phyloP scores from a whole-genome alignment of 768 basidiomycete species.

The Tephrocybe sp. region DNA sequence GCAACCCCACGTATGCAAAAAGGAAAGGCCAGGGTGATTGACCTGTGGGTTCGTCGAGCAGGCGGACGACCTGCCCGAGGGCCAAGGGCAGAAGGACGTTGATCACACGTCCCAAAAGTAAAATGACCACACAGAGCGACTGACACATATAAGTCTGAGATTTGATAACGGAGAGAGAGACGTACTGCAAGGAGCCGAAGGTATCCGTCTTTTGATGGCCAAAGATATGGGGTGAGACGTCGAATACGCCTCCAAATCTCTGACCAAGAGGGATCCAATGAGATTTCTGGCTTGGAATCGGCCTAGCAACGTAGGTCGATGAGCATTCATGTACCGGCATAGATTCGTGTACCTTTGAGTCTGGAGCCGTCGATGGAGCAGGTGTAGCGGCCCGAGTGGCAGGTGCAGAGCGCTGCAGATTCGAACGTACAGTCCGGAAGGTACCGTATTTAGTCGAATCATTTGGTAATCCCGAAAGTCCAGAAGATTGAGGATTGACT shows the following conservation, averaged over 20 bases:
- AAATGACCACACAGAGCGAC: conserved; percentile 65
- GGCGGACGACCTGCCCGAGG: conserved; percentile 61
- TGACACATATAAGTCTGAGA: conserved; percentile 23
- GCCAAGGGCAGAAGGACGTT: conserved; percentile 70
- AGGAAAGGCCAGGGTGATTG: conserved; percentile 69
- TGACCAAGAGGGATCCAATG: conserved; percentile 65
- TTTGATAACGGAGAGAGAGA: conserved; percentile 14
- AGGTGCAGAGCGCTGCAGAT: conserved; percentile 48
- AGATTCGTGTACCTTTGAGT: conserved; percentile 34
- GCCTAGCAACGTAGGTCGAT: conserved; percentile 23
- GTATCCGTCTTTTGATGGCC: conserved; percentile 66
- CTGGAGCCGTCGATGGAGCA: conserved; percentile 37
- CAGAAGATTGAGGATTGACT: conserved; percentile 39
- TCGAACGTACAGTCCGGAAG: conserved; percentile 53
- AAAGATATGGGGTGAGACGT: conserved; percentile 75
- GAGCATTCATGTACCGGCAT: background rate
- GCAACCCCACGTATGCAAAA: conserved; percentile 62
- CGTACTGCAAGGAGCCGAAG: conserved; percentile 71
- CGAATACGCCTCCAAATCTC: conserved; percentile 66
- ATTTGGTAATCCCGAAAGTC: conserved; percentile 35
- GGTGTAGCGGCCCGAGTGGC: conserved; percentile 54
- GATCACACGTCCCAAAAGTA: conserved; percentile 74
- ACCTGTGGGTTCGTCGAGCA: conserved; percentile 45
- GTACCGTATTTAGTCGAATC: conserved; percentile 72
- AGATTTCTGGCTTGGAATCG: conserved; percentile 47